These are phyloP conservation scores for Diutina sp. DNA, from an alignment of 1,139 yeast species.

Conservation along the genomic window DNA sequence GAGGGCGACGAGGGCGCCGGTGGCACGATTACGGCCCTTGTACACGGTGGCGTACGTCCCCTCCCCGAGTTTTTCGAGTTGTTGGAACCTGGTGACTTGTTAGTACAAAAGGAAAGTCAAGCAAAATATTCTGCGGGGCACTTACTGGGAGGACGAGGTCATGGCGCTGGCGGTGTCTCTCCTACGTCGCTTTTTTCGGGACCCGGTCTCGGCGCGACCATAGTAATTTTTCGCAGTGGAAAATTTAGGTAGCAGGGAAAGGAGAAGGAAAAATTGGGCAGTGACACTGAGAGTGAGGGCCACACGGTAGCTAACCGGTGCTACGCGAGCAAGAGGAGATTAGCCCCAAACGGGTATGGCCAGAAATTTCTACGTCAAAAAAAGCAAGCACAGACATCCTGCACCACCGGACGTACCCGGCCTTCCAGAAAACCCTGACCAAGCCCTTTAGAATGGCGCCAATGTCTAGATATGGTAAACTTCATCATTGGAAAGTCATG, in stretches of 20 bases:
- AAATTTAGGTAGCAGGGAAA: background rate
- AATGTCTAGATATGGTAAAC: background rate
- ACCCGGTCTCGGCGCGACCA: background rate
- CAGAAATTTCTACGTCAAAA: background rate
- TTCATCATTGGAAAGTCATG: too few relatives aligned
- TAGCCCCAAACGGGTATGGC: background rate
- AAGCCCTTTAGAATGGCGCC: background rate
- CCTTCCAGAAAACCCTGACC: background rate
- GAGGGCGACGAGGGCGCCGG: conserved; percentile 88
- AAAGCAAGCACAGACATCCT: background rate
- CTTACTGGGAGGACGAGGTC: conserved; percentile 1
- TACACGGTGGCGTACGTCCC: conserved; percentile 98
- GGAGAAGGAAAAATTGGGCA: too few relatives aligned
- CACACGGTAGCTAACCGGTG: background rate
- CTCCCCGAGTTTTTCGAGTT: conserved; percentile 86
- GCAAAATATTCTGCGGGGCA: background rate
- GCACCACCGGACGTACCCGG: background rate
- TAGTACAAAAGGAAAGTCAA: background rate
- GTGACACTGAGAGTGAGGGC: background rate
- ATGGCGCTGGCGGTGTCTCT: background rate
- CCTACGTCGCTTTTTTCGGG: background rate
- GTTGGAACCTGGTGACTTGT: conserved; percentile 24
- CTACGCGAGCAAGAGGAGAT: background rate
- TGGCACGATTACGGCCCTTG: conserved; percentile 83
- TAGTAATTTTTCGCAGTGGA: background rate